These are phyloP conservation scores for Lippia alba DNA, from an alignment of 305 asterid species.

Conservation along the genomic window DNA sequence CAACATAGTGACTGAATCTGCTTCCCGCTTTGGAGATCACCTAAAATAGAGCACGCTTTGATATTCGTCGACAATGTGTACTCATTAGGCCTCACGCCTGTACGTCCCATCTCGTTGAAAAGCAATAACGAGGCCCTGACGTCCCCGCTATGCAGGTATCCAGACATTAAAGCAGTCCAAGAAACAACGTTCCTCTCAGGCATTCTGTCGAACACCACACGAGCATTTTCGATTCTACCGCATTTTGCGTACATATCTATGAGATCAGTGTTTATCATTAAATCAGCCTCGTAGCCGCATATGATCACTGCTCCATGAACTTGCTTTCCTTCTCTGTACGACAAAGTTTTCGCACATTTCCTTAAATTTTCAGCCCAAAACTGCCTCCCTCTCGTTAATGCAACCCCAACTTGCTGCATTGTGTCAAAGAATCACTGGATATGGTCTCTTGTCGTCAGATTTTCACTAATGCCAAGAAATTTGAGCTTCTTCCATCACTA, in stretches of 20 bases:
- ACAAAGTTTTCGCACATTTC: slow-evolving; percentile 51
- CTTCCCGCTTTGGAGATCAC: slow-evolving; percentile 49
- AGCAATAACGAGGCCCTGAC: slow-evolving; percentile 50
- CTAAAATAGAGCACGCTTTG: slow-evolving; percentile 58
- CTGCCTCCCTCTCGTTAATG: slow-evolving; percentile 50
- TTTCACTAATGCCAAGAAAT: not conserved
- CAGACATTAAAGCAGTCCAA: slow-evolving; percentile 70
- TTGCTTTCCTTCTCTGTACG: slow-evolving; percentile 50
- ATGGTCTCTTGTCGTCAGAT: not conserved
- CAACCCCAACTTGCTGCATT: slow-evolving; percentile 30
- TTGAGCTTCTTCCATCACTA: not conserved
- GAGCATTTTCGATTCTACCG: slow-evolving; percentile 46
- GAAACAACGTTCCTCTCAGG: slow-evolving; percentile 61
- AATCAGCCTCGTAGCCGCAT: slow-evolving; percentile 52
- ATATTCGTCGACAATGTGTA: slow-evolving; percentile 61
- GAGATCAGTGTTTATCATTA: slow-evolving; percentile 52
- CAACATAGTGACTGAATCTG: slow-evolving; percentile 61
- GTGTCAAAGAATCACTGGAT: slow-evolving; percentile 1
- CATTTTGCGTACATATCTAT: slow-evolving; percentile 62
- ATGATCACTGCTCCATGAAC: slow-evolving; percentile 56
- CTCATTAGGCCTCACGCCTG: slow-evolving; percentile 56
- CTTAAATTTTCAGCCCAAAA: slow-evolving; percentile 51
- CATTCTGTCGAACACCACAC: slow-evolving; percentile 57
- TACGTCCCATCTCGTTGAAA: slow-evolving; percentile 47
- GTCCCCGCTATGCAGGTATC: slow-evolving; percentile 42